Evolutionary conservation across 2,329 filamentous ascomycete genomes (phyloP).

Genomic region (Botrytis paeoniae): DNA sequence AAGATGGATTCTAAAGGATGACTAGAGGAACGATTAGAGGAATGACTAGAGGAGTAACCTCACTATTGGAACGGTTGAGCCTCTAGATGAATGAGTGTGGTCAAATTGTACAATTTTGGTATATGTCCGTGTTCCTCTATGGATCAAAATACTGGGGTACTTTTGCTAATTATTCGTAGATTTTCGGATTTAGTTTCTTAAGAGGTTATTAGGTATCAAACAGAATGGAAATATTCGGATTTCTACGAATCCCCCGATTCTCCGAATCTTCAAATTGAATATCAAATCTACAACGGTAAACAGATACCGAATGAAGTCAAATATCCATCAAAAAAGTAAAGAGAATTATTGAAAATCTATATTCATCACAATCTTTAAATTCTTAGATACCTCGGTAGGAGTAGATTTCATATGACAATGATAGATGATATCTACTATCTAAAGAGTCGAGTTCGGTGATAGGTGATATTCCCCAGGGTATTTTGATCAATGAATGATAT

Average conservation of each 20-base stretch:
- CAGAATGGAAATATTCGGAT: neutral
- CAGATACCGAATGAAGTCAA: neutral
- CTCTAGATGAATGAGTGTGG: neutral
- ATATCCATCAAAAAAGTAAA: neutral
- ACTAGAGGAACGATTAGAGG: no score
- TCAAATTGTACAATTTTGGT: neutral
- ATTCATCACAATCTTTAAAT: neutral
- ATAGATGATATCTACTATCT: neutral
- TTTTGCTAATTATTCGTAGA: neutral
- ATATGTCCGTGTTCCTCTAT: neutral
- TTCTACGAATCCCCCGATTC: neutral
- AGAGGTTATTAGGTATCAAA: neutral
- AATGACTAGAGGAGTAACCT: neutral
- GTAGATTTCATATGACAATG: neutral
- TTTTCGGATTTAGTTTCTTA: neutral
- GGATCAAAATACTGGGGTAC: neutral
- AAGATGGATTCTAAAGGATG: neutral
- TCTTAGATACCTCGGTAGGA: neutral
- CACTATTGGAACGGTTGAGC: neutral
- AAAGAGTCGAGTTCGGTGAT: neutral
- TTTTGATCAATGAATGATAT: neutral
- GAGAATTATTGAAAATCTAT: neutral
- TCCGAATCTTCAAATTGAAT: neutral
- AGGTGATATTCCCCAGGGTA: neutral
- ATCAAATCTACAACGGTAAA: neutral